Conservation (phyloP, 768 basidiomycete genomes). For the Epithele typhae region DNA sequence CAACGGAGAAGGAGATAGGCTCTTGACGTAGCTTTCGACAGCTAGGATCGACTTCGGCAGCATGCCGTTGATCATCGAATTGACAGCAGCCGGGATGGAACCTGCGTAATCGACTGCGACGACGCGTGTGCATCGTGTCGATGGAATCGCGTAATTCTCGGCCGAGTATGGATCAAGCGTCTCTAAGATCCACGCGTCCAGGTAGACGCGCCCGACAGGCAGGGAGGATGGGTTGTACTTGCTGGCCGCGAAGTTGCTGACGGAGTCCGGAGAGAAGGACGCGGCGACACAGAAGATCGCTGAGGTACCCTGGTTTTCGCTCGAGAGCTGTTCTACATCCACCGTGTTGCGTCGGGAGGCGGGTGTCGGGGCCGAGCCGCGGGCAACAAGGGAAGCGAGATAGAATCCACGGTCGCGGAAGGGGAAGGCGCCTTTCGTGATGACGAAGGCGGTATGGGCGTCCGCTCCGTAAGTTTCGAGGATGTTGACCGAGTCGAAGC, state of each 20-base stretch:
- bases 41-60: constrained; percentile 68
- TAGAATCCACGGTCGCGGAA: constrained; percentile 89
- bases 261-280: constrained; percentile 71
- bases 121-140: constrained; percentile 81
- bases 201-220: constrained; percentile 74
- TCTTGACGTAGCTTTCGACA: constrained; percentile 72
- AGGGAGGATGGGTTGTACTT: constrained; percentile 76
- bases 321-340: constrained; percentile 24
- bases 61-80: constrained; percentile 78
- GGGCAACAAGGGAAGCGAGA: constrained; percentile 71
- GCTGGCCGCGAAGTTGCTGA: constrained; percentile 44
- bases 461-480: constrained; percentile 79
- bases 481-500: constrained; percentile 63
- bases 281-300: constrained; percentile 82
- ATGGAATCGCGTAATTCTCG: constrained; percentile 93
- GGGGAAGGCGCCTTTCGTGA: constrained; percentile 78
- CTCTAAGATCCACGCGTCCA: constrained; percentile 96
- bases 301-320: constrained; percentile 37
- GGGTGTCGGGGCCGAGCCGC: constrained; percentile 30
- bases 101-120: constrained; percentile 86
- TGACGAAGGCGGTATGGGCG: constrained; percentile 65
- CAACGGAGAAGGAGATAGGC: constrained; percentile 58
- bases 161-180: constrained; percentile 94
- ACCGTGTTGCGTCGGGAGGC: constrained; percentile 41
- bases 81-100: constrained; percentile 78